Percentiles rank a stretch among this genome's conserved stretches.
Conservation (phyloP, 1,139 yeast genomes). For the Protomyces pachydermus region DNA sequence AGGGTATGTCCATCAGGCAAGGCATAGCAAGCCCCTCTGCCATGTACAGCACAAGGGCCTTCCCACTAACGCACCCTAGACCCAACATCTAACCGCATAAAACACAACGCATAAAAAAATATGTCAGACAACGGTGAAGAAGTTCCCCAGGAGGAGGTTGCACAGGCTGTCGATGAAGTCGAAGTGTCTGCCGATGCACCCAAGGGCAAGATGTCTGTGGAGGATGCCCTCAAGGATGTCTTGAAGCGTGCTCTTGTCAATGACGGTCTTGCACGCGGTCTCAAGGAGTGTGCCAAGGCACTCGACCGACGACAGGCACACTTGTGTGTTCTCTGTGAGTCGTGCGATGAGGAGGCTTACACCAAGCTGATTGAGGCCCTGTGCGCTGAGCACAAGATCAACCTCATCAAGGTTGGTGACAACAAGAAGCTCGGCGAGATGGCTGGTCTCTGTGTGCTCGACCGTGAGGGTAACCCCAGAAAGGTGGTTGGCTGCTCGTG, state of each 20-base stretch:
- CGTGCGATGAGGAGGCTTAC: constrained; percentile 97
- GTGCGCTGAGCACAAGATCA: constrained; percentile 95
- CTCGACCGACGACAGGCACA: constrained; percentile 96
- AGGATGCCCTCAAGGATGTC: constrained; percentile 98
- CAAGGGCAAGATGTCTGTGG: constrained; percentile 85
- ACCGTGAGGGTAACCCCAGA: constrained; percentile 99
- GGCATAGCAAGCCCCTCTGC: too few species aligned
- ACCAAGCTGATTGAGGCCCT: constrained; percentile 98
- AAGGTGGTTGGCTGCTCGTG: constrained; percentile 99
- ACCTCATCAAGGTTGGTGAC: constrained; percentile 98
- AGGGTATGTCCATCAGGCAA: neutral
- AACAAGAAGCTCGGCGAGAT: constrained; percentile 99
- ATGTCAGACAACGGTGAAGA: constrained; percentile 28
- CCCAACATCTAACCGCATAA: neutral
- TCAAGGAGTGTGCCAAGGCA: constrained; percentile 99
- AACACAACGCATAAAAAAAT: neutral
- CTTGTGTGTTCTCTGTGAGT: constrained; percentile 94
- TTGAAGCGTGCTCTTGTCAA: constrained; percentile 96
- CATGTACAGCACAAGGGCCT: neutral
- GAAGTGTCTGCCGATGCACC: constrained; percentile 68
- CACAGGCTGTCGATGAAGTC: constrained; percentile 63
- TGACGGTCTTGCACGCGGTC: constrained; percentile 99
- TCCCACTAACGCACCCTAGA: neutral
- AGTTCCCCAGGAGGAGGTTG: constrained; percentile 42
- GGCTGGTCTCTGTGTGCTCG: constrained; percentile 99